Percentiles rank a stretch among this genome's conserved stretches.
These are phyloP conservation scores for Volvariella surrecta DNA, from an alignment of 1,284 basidiomycete genomes.

Conservation along the genomic window DNA sequence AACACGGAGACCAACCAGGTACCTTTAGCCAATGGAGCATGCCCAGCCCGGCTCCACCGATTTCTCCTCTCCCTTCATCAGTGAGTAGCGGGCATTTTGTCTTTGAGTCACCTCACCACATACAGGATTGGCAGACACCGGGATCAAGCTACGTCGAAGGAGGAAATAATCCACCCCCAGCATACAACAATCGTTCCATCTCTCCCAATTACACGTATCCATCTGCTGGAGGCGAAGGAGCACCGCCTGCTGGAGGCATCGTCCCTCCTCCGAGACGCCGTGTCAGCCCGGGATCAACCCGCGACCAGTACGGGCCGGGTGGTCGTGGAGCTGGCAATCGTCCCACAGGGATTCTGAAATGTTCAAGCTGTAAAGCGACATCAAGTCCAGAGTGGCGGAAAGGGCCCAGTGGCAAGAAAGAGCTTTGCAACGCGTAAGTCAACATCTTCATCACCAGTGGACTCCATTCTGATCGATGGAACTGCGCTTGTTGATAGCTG, in stretches of 20 bases:
- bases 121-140: conserved; percentile 26
- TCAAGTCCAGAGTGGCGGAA: conserved; percentile 94
- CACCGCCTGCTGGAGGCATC: conserved; percentile 30
- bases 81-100: conserved; percentile 41
- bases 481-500: conserved; percentile 37
- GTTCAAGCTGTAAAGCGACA: conserved; percentile 77
- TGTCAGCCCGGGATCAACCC: conserved; percentile 32
- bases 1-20: conserved; percentile 27
- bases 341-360: conserved; percentile 67
- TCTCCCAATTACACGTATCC: conserved; percentile 33
- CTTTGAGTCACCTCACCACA: conserved; percentile 28
- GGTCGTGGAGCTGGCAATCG: conserved; percentile 43
- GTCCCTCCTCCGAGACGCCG: conserved; percentile 62
- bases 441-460: conserved; percentile 13
- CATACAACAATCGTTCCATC: conserved; percentile 26
- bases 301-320: conserved; percentile 23
- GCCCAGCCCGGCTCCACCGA: conserved; percentile 26
- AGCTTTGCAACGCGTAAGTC: conserved; percentile 88
- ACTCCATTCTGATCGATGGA: conserved; percentile 14
- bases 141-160: conserved; percentile 23
- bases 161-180: conserved; percentile 10
- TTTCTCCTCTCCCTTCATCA: conserved; percentile 22
- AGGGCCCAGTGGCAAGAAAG: conserved; percentile 84
- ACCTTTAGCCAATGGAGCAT: conserved; percentile 32
- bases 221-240: conserved; percentile 20